Evolutionary conservation across 2,329 filamentous ascomycete genomes (phyloP).

Genomic region (Parascedosporium putredinis): DNA sequence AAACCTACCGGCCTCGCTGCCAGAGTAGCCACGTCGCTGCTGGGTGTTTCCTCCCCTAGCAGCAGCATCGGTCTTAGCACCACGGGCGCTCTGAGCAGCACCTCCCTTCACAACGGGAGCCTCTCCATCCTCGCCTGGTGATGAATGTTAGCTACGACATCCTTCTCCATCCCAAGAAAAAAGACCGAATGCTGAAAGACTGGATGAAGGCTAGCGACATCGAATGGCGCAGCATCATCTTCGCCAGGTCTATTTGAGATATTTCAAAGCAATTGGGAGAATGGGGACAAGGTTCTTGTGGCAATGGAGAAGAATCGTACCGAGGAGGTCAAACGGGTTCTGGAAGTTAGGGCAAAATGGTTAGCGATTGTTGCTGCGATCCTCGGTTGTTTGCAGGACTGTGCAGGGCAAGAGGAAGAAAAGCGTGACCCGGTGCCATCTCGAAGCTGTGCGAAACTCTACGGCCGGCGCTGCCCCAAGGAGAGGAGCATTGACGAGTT

Average conservation of each 20-base stretch:
- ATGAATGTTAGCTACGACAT: neutral
- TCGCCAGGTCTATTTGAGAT: slow-evolving; percentile 10
- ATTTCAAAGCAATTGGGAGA: slow-evolving; percentile 4
- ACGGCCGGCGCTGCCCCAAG: too few species aligned
- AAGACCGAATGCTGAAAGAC: neutral
- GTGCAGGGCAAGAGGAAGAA: neutral
- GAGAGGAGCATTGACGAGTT: too few species aligned
- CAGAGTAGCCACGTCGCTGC: slow-evolving; percentile 48
- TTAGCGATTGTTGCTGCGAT: slow-evolving; percentile 16
- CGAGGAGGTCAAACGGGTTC: slow-evolving; percentile 98
- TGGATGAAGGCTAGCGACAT: neutral
- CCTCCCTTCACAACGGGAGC: slow-evolving; percentile 77
- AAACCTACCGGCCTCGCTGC: slow-evolving; percentile 79
- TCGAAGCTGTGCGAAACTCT: neutral
- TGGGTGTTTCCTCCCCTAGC: slow-evolving; percentile 29
- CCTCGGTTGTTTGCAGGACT: slow-evolving; percentile 8
- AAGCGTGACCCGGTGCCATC: neutral
- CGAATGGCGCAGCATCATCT: slow-evolving; percentile 8
- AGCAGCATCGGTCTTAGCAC: slow-evolving; percentile 72
- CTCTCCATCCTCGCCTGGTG: slow-evolving; percentile 31
- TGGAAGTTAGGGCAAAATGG: slow-evolving; percentile 26
- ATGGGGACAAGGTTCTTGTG: slow-evolving; percentile 15
- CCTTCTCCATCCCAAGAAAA: neutral
- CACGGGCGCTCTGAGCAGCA: slow-evolving; percentile 74
- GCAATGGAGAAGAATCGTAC: slow-evolving; percentile 44